These are phyloP conservation scores for Endocarpon pusillum DNA, from an alignment of 495 filamentous ascomycete species.

Conservation along the genomic window DNA sequence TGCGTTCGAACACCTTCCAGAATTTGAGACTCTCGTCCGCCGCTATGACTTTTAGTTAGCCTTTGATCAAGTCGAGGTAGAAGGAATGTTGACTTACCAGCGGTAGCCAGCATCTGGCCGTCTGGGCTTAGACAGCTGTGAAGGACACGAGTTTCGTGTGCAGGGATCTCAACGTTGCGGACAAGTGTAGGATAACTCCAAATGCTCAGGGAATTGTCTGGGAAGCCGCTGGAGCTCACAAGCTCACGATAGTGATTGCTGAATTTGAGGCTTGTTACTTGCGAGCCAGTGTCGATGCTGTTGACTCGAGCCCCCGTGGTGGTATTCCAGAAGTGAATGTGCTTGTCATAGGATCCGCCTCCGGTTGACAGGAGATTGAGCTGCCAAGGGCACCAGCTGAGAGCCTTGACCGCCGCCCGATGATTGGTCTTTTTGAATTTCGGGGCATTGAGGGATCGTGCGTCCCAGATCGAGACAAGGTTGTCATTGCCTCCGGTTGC, in stretches of 20 bases:
- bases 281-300: constrained; percentile 94
- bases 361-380: constrained; percentile 90
- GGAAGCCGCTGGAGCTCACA: constrained; percentile 89
- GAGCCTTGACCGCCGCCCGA: constrained; percentile 91
- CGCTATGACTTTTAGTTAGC: constrained; percentile 21
- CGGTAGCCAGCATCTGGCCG: constrained; percentile 91
- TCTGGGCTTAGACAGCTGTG: constrained; percentile 92
- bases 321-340: constrained; percentile 99
- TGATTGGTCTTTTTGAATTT: constrained; percentile 99
- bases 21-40: constrained; percentile 97
- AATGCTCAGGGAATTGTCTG: constrained; percentile 95
- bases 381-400: constrained; percentile 99
- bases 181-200: constrained; percentile 97
- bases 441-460: constrained; percentile 73
- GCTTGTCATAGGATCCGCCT: constrained; percentile 85
- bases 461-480: constrained; percentile 97
- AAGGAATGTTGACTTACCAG: constrained; percentile 28
- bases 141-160: constrained; percentile 92
- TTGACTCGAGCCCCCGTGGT: constrained; percentile 94
- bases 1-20: constrained; percentile 99
- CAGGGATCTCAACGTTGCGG: constrained; percentile 93
- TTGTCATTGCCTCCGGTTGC: constrained; percentile 98
- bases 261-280: constrained; percentile 92
- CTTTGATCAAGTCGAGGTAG: background rate
- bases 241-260: constrained; percentile 94